A percentile compares a stretch with the other conserved stretches of the same genome.
Evolutionary conservation across 2,329 filamentous ascomycete species (phyloP).

Genomic region (Coniochaeta sp.): DNA sequence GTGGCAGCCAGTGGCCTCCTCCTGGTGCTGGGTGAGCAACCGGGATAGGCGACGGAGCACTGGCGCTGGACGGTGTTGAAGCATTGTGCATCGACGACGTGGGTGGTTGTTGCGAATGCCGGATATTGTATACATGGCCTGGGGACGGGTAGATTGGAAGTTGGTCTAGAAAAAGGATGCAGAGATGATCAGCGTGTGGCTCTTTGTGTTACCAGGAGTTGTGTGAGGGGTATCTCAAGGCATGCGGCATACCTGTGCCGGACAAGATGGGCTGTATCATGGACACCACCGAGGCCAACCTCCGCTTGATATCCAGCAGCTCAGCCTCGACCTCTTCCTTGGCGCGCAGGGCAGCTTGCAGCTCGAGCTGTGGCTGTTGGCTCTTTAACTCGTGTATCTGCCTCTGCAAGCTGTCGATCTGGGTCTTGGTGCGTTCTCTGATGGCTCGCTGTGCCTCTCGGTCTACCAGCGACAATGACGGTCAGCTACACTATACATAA

Average conservation of each 20-base stretch:
- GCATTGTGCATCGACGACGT: constrained; percentile 21
- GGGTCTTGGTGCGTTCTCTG: constrained; percentile 70
- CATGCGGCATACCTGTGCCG: constrained; percentile 14
- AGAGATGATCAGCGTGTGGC: not conserved
- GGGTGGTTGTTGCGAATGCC: constrained; percentile 11
- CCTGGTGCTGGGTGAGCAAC: constrained; percentile 12
- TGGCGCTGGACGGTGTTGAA: constrained; percentile 30
- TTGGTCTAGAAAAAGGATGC: constrained; percentile 3
- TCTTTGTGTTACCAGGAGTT: not conserved
- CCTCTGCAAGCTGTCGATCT: constrained; percentile 67
- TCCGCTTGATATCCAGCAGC: constrained; percentile 68
- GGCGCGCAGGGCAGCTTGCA: constrained; percentile 66
- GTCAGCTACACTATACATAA: not conserved
- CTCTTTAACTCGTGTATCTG: constrained; percentile 69
- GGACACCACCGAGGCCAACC: constrained; percentile 57
- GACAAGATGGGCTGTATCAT: constrained; percentile 53
- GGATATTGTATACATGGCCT: constrained; percentile 16
- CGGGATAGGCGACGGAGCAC: constrained; percentile 23
- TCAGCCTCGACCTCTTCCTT: constrained; percentile 73
- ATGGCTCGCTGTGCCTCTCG: constrained; percentile 82
- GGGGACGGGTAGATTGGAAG: constrained; percentile 24
- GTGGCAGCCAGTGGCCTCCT: constrained; percentile 12
- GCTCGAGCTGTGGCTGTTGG: constrained; percentile 76
- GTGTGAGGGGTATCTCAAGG: not conserved
- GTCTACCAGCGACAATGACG: constrained; percentile 38